These are phyloP conservation scores for Populus tremula DNA, from an alignment of 345 rosid species.

Conservation along the genomic window DNA sequence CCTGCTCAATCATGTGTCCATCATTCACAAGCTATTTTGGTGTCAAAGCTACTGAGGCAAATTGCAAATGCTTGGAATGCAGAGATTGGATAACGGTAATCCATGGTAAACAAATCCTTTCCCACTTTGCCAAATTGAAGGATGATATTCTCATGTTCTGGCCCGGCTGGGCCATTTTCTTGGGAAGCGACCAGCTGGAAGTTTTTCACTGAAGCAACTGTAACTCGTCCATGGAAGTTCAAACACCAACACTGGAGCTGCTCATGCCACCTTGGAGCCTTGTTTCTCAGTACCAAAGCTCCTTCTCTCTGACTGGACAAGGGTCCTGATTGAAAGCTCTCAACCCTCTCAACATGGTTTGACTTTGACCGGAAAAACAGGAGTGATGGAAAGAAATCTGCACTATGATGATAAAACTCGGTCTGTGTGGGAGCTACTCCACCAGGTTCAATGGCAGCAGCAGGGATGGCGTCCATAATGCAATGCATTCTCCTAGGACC, in stretches of 20 bases:
- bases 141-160: constrained; percentile 30
- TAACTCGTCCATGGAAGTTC: constrained; percentile 35
- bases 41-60: constrained; percentile 33
- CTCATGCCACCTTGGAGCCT: constrained; percentile 36
- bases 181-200: constrained; percentile 32
- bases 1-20: constrained; percentile 14
- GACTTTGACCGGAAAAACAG: constrained; percentile 29
- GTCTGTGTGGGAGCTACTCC: constrained; percentile 32
- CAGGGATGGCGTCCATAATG: constrained; percentile 35
- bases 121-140: constrained; percentile 36
- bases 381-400: constrained; percentile 21
- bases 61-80: constrained; percentile 36
- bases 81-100: constrained; percentile 27
- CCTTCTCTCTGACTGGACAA: constrained; percentile 22
- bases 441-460: constrained; percentile 26
- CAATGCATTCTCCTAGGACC: constrained; percentile 39
- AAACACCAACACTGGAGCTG: constrained; percentile 38
- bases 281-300: constrained; percentile 22
- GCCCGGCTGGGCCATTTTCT: constrained; percentile 17
- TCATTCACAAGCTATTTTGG: constrained; percentile 35
- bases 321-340: constrained; percentile 19
- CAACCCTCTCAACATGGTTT: constrained; percentile 5
- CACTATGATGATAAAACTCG: constrained; percentile 18
- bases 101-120: constrained; percentile 34
- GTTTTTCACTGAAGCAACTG: constrained; percentile 35